A percentile compares a stretch with the other conserved stretches of the same genome.
phyloP scores from a whole-genome alignment of 257 asterid genomes.

The Cordia subcordata region DNA sequence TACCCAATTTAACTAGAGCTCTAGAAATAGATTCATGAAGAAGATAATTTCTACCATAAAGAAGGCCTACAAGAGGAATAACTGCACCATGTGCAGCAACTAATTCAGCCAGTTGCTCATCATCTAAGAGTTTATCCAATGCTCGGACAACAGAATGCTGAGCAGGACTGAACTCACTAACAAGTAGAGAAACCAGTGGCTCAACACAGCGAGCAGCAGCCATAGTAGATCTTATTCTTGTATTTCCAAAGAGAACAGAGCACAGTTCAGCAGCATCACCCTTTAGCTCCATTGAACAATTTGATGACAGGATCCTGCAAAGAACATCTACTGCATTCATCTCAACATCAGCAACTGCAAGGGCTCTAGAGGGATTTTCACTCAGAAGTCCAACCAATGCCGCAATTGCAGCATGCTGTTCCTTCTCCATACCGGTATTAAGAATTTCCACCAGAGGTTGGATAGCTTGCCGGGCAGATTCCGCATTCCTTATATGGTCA shows the following conservation, averaged over 20 bases:
- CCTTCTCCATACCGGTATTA: constrained; percentile 90
- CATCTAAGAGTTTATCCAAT: constrained; percentile 82
- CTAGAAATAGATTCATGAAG: constrained; percentile 90
- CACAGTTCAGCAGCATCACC: constrained; percentile 96
- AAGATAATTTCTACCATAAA: constrained; percentile 67
- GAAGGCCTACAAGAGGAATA: constrained; percentile 89
- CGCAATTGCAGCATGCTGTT: constrained; percentile 98
- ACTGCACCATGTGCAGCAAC: constrained; percentile 99
- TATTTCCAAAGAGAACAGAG: constrained; percentile 80
- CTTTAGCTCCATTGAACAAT: constrained; percentile 84
- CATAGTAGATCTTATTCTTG: constrained; percentile 82
- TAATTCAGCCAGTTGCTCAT: constrained; percentile 92
- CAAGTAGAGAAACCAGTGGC: constrained; percentile 90
- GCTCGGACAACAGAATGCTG: constrained; percentile 88
- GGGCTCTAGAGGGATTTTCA: constrained; percentile 89
- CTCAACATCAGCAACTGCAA: constrained; percentile 94
- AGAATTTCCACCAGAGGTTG: constrained; percentile 94
- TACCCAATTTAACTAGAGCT: constrained; percentile 93
- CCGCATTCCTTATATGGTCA: constrained; percentile 92
- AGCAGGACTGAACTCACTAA: constrained; percentile 69
- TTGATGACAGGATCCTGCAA: constrained; percentile 80
- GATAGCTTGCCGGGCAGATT: constrained; percentile 93
- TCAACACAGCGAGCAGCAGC: constrained; percentile 97
- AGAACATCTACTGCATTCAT: constrained; percentile 93
- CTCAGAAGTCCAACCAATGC: constrained; percentile 82